phyloP scores from a whole-genome alignment of 2,329 filamentous ascomycete genomes.

The Acrocalymma vagum region DNA sequence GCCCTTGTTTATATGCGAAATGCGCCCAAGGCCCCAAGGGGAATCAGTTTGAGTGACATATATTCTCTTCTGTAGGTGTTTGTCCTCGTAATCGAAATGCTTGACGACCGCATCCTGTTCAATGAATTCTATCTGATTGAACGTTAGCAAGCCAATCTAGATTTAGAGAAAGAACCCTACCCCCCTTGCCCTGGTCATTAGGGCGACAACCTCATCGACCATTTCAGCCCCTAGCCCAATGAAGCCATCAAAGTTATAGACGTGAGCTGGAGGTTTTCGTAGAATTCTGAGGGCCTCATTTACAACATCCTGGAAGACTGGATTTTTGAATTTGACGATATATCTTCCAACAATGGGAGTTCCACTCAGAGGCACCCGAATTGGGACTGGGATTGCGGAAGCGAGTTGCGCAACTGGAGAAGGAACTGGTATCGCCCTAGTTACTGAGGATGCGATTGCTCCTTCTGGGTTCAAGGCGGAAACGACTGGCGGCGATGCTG shows the following conservation, averaged over 20 bases:
- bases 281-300: slow-evolving; percentile 36
- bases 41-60: slow-evolving; percentile 49
- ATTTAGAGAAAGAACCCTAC: slow-evolving; percentile 20
- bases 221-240: slow-evolving; percentile 50
- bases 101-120: slow-evolving; percentile 50
- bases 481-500: slow-evolving; percentile 21
- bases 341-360: slow-evolving; percentile 52
- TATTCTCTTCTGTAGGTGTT: slow-evolving; percentile 38
- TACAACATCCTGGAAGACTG: slow-evolving; percentile 34
- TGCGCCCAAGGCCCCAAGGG: slow-evolving; percentile 52
- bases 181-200: slow-evolving; percentile 38
- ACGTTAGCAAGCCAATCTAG: slow-evolving; percentile 8
- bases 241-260: slow-evolving; percentile 49
- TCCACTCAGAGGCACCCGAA: slow-evolving; percentile 48
- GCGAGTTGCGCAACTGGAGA: slow-evolving; percentile 27
- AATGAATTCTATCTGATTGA: slow-evolving; percentile 46
- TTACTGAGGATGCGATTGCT: background rate
- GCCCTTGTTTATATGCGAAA: slow-evolving; percentile 45
- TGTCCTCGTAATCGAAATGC: slow-evolving; percentile 30
- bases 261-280: slow-evolving; percentile 37
- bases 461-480: slow-evolving; percentile 27
- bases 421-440: background rate
- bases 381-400: slow-evolving; percentile 47
- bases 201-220: slow-evolving; percentile 34
- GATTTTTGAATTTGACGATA: slow-evolving; percentile 56